Conservation (phyloP, 169 alveolate species). For the Babesia ovata region DNA sequence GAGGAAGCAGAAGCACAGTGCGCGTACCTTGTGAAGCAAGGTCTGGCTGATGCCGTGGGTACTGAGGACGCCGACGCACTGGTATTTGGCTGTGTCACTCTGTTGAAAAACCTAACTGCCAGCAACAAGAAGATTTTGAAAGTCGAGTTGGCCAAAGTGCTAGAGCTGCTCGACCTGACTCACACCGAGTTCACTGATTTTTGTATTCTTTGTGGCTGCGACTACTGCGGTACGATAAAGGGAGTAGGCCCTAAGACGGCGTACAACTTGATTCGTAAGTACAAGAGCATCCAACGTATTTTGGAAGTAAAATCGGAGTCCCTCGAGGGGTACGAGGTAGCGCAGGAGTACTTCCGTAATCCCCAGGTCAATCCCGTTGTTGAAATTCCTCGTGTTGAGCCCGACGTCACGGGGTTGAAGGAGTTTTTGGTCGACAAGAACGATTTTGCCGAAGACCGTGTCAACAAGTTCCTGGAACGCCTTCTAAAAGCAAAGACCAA, state of each 20-base stretch:
- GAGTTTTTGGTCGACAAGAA: slow-evolving; percentile 80
- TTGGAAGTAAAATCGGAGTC: slow-evolving; percentile 77
- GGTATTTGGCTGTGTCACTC: slow-evolving; percentile 90
- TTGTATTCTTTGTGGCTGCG: slow-evolving; percentile 98
- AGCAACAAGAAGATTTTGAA: slow-evolving; percentile 70
- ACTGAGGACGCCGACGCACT: slow-evolving; percentile 98
- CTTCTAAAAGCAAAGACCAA: slow-evolving; percentile 65
- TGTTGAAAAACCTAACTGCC: slow-evolving; percentile 77
- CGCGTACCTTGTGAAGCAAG: slow-evolving; percentile 90
- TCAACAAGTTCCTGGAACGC: slow-evolving; percentile 72
- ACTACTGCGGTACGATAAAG: slow-evolving; percentile 92
- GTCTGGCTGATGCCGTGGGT: slow-evolving; percentile 91
- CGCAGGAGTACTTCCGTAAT: slow-evolving; percentile 76
- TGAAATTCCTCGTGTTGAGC: slow-evolving; percentile 71
- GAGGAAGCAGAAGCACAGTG: slow-evolving; percentile 98
- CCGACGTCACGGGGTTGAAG: slow-evolving; percentile 78
- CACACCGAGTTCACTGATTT: slow-evolving; percentile 94
- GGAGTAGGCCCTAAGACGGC: slow-evolving; percentile 97
- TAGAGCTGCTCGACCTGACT: slow-evolving; percentile 81
- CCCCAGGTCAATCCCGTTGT: slow-evolving; percentile 72
- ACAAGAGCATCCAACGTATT: slow-evolving; percentile 87
- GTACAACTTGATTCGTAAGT: slow-evolving; percentile 87
- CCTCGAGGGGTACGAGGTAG: slow-evolving; percentile 75
- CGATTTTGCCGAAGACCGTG: slow-evolving; percentile 78
- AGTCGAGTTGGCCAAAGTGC: slow-evolving; percentile 75